Base-by-base conservation (phyloP, 257 asterid genomes). In the Solanum dulcamara region DNA sequence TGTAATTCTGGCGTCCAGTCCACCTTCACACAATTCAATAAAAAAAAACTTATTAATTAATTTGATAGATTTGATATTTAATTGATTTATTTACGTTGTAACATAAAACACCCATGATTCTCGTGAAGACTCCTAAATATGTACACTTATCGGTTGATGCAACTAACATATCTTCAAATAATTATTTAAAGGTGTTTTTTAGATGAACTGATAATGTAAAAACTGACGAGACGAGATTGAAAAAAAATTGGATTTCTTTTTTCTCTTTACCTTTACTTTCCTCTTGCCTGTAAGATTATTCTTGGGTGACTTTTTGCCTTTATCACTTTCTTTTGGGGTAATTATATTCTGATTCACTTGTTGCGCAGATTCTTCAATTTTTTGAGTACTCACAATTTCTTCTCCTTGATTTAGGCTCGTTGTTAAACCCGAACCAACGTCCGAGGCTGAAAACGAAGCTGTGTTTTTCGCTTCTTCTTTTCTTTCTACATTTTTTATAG, bases 1-100 rank as follows among this genome's bases (percentile, higher is more conserved):
- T 96, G 99, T 44, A 96, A 95, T 83, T 96, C 99, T 59, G 99
- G 97, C 24, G 99, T 96, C 99, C 99, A 96, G 88, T 96, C 99
- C 91, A 96, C 98, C 99, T 93, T 81, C 85, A 85, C 83, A 85
- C 66, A 85, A 17, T 71, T 86, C 90, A 86, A 89, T 67, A 89
- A 66, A 66, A 64, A 66, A 30, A 6, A 0, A n/a, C n/a, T 14
- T 14, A 50, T 3, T 14, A 4, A 2, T 64, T 13, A 30, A 64
- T 64, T 64, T 26, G 18, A 0, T 62, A 0, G 37, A 14, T 66
- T 15, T 66, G 13, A 66, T 14, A 66, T 24, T 15, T 66, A 30
- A 18, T 70, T 38, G 37, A 70, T 70, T 70, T 26, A 38, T 40
- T 13, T 2, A 38, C 22, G 5, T 11, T 40, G 1, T 64, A 80